A percentile compares a stretch with the other conserved stretches of the same genome.
These are phyloP conservation scores for Lenzites betulinus DNA, from an alignment of 768 basidiomycete species.

Conservation along the genomic window DNA sequence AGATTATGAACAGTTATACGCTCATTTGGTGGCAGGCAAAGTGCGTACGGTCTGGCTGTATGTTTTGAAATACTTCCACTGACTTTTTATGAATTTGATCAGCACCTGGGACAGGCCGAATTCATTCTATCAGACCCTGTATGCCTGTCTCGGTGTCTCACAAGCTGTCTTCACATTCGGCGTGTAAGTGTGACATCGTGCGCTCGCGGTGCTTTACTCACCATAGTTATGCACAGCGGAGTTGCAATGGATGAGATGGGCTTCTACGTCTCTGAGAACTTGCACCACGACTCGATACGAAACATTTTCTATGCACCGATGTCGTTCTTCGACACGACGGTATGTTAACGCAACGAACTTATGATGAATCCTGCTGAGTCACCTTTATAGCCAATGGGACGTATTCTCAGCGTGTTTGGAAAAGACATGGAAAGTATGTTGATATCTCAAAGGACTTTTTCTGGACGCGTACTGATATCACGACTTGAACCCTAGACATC, in stretches of 20 bases:
- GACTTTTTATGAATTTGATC: neutral
- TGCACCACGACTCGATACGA: slow-evolving; percentile 57
- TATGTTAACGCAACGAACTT: slow-evolving; percentile 22
- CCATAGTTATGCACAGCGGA: slow-evolving; percentile 39
- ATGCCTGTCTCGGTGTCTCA: slow-evolving; percentile 59
- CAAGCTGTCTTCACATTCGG: slow-evolving; percentile 61
- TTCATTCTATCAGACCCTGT: slow-evolving; percentile 65
- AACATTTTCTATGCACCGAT: slow-evolving; percentile 72
- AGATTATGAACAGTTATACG: slow-evolving; percentile 65
- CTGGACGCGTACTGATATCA: neutral
- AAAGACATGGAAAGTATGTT: slow-evolving; percentile 63
- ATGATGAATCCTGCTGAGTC: neutral
- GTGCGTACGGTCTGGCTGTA: slow-evolving; percentile 34
- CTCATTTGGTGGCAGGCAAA: slow-evolving; percentile 74
- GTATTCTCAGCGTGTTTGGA: slow-evolving; percentile 62
- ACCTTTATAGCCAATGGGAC: slow-evolving; percentile 48
- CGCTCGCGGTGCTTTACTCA: neutral
- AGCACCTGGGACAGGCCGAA: slow-evolving; percentile 51
- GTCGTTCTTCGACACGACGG: slow-evolving; percentile 76
- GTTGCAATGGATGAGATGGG: slow-evolving; percentile 57
- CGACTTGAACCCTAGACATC: slow-evolving; percentile 43
- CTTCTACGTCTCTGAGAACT: slow-evolving; percentile 58
- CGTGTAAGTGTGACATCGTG: slow-evolving; percentile 40
- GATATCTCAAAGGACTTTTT: neutral
- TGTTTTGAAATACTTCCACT: neutral